phyloP scores from a whole-genome alignment of 2,329 filamentous ascomycete genomes.

The Colletotrichum costaricense region DNA sequence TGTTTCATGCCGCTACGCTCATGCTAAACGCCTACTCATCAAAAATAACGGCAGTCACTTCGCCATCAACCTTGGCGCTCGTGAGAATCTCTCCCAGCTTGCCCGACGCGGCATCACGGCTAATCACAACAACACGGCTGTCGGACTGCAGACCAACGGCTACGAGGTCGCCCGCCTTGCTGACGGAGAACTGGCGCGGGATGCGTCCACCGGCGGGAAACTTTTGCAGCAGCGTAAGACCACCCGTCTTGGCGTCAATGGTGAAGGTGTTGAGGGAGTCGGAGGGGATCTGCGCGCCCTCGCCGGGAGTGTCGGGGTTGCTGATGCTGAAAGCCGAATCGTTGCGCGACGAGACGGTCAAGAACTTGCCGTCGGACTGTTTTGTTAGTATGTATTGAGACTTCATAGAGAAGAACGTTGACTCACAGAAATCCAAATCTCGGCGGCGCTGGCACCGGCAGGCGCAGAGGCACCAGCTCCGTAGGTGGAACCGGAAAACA shows the following conservation, averaged over 20 bases:
- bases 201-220: constrained; percentile 72
- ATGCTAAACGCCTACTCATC: constrained; percentile 47
- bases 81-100: constrained; percentile 61
- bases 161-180: constrained; percentile 70
- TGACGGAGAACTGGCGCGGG: constrained; percentile 77
- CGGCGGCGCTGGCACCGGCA: constrained; percentile 59
- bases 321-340: constrained; percentile 65
- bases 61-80: constrained; percentile 53
- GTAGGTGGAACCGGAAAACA: constrained; percentile 62
- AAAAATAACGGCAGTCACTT: constrained; percentile 61
- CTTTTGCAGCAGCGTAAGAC: constrained; percentile 65
- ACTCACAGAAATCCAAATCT: constrained; percentile 69
- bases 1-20: not conserved
- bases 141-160: constrained; percentile 75
- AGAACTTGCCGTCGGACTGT: constrained; percentile 69
- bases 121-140: constrained; percentile 69
- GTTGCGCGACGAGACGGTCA: constrained; percentile 76
- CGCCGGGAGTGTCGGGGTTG: constrained; percentile 56
- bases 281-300: constrained; percentile 55
- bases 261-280: constrained; percentile 74
- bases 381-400: constrained; percentile 2
- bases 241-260: constrained; percentile 65
- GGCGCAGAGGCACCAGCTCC: constrained; percentile 55
- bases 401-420: not conserved
- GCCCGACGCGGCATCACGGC: constrained; percentile 69